Conservation (phyloP, 2,329 filamentous ascomycete species). For the Bertia moriformis region DNA sequence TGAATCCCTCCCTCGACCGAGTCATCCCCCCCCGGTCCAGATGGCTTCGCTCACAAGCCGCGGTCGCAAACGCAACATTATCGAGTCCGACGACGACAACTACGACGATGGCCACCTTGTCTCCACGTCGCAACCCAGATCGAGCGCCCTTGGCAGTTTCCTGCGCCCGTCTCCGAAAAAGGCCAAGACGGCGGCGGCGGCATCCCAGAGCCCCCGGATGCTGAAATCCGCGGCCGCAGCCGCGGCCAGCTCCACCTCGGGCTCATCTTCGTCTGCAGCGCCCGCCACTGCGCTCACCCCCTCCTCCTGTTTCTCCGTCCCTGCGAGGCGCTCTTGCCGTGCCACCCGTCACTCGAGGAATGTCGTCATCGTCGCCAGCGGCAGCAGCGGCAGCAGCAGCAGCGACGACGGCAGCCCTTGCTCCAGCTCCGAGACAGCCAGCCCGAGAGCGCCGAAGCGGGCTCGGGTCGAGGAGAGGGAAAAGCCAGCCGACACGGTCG, state of each 20-base stretch:
- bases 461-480: conserved; percentile 17
- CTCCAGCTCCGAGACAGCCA: conserved; percentile 27
- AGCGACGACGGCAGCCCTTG: too few species aligned
- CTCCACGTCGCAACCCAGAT: conserved; percentile 15
- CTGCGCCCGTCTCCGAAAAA: conserved; percentile 33
- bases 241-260: not conserved
- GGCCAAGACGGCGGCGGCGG: conserved; percentile 14
- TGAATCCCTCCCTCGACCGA: too few species aligned
- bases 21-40: too few species aligned
- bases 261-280: not conserved
- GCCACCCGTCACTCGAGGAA: too few species aligned
- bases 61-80: conserved; percentile 40
- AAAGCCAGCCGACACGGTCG: conserved; percentile 38
- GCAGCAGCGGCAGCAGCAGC: conserved; percentile 3
- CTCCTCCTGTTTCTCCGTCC: too few species aligned
- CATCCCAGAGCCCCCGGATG: conserved; percentile 25
- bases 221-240: too few species aligned
- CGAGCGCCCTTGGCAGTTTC: conserved; percentile 27
- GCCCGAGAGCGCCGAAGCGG: conserved; percentile 27
- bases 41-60: conserved; percentile 15
- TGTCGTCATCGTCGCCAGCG: conserved; percentile 3
- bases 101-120: conserved; percentile 27
- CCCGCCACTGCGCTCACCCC: conserved; percentile 1
- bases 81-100: conserved; percentile 33
- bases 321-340: conserved; percentile 10